phyloP scores from a whole-genome alignment of 2,329 filamentous ascomycete genomes.

The Hymenoscyphus infarciens region DNA sequence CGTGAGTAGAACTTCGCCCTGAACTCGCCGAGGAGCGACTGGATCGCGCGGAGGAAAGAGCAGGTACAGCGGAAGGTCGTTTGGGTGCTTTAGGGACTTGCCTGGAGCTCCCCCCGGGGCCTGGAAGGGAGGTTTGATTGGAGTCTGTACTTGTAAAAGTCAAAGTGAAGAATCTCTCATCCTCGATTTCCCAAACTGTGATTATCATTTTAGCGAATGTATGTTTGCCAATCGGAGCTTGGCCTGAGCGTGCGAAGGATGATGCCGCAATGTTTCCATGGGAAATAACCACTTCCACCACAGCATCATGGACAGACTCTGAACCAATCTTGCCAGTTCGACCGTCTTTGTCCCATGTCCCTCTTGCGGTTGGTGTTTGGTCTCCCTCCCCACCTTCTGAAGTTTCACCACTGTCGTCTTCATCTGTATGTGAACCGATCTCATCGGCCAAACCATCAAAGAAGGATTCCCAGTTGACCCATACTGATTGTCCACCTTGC shows the following conservation, averaged over 20 bases:
- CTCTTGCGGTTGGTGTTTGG: slow-evolving; percentile 38
- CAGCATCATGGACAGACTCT: slow-evolving; percentile 52
- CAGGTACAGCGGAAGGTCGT: slow-evolving; percentile 13
- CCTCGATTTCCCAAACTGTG: slow-evolving; percentile 67
- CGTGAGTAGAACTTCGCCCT: slow-evolving; percentile 25
- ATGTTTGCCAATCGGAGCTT: slow-evolving; percentile 35
- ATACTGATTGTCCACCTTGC: slow-evolving; percentile 60
- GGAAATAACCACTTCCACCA: slow-evolving; percentile 65
- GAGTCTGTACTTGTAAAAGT: slow-evolving; percentile 65
- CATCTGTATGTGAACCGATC: slow-evolving; percentile 15
- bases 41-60: slow-evolving; percentile 21
- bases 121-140: slow-evolving; percentile 31
- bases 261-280: slow-evolving; percentile 27
- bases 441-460: slow-evolving; percentile 48
- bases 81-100: slow-evolving; percentile 18
- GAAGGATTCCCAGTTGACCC: slow-evolving; percentile 57
- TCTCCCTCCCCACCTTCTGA: slow-evolving; percentile 24
- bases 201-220: slow-evolving; percentile 72
- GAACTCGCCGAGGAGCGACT: slow-evolving; percentile 31
- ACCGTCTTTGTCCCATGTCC: neutral
- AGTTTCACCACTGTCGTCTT: slow-evolving; percentile 1
- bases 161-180: slow-evolving; percentile 68
- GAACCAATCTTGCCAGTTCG: slow-evolving; percentile 29
- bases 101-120: slow-evolving; percentile 19
- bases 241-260: slow-evolving; percentile 11